Conservation (phyloP, 2,329 filamentous ascomycete species). For the Aureobasidium namibiae region DNA sequence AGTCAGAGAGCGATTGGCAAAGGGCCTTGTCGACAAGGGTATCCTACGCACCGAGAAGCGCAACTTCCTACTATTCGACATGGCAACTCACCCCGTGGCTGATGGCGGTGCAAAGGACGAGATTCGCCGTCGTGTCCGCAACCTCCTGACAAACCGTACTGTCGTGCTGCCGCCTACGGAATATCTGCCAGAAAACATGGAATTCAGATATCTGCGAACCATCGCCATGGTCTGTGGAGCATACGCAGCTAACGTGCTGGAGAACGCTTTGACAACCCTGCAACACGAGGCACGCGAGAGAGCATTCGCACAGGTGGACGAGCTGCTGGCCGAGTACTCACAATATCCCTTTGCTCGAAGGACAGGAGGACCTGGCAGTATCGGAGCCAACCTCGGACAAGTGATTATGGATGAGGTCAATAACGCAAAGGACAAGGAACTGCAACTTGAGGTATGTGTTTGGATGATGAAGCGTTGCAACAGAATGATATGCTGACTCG, state of each 20-base stretch:
- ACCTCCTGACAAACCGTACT: conserved; percentile 85
- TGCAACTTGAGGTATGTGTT: conserved; percentile 77
- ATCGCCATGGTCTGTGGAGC: conserved; percentile 96
- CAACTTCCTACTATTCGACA: conserved; percentile 99
- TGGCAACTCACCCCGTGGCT: conserved; percentile 96
- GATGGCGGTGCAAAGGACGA: conserved; percentile 97
- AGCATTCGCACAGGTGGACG: conserved; percentile 94
- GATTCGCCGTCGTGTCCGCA: conserved; percentile 85
- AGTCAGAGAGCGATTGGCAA: conserved; percentile 92
- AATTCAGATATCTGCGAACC: conserved; percentile 87
- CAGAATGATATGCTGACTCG: conserved; percentile 18
- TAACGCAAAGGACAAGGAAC: conserved; percentile 81
- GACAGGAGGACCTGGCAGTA: conserved; percentile 64
- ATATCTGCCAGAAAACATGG: conserved; percentile 87
- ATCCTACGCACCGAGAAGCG: conserved; percentile 97
- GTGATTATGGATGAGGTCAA: conserved; percentile 81
- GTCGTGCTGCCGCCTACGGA: conserved; percentile 79
- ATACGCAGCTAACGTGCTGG: conserved; percentile 94
- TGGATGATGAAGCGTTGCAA: neutral
- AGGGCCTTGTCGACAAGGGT: conserved; percentile 96
- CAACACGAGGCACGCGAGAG: conserved; percentile 90
- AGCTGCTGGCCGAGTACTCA: conserved; percentile 89
- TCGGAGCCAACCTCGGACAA: conserved; percentile 86
- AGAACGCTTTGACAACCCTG: conserved; percentile 91
- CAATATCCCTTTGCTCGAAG: conserved; percentile 94